Evolutionary conservation across 352 stramenopile genomes (phyloP), one percentile per base, ranked within the genome.

Genomic region (Blastocystis sp.): DNA sequence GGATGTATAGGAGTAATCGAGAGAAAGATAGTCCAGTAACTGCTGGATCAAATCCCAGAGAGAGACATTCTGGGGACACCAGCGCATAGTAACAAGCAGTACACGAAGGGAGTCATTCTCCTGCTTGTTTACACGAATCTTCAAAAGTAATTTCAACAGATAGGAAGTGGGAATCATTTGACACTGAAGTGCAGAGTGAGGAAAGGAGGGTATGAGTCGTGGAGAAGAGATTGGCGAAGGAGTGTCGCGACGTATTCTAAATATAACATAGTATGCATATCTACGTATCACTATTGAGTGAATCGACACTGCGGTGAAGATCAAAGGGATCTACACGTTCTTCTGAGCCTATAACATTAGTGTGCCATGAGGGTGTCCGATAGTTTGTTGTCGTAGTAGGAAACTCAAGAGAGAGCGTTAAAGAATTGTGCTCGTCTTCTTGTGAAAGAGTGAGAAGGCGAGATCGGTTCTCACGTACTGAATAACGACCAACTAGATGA

Each of bases 151-250:
- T 50, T n/a, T 24, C 2, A 66, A 7, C 6, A 26, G 13, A 16
- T 43, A 66, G n/a, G 45, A 13, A 9, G 20, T 53, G 16, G 73
- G 73, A 39, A 85, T 45, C 11, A 85, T 39, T 30, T 53, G 30
- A 30, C 68, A 85, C 8, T 53, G 73, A 16, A 85, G 45, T 66
- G 34, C 26, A n/a, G 73, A 85, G 20, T 66, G 47, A 50, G 73
- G 73, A 39, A 85, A 66, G 4, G 16, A n/a, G 37, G 56, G 7
- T 13, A 5, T n/a, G 34, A 34, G n/a, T 16, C 18, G 18, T 26
- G 73, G 73, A 39, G 73, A 85, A 0, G 53, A 18, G 26, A 85
- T 85, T 20, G 73, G 73, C 3, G 73, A 85, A 18, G 73, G 73
- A 26, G 73, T 68, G 30, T 85, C 65, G 20, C 39, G 20, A 1